Evolutionary conservation across 108 stramenopile species (phyloP).

Genomic region (Conticribra weissflogii): DNA sequence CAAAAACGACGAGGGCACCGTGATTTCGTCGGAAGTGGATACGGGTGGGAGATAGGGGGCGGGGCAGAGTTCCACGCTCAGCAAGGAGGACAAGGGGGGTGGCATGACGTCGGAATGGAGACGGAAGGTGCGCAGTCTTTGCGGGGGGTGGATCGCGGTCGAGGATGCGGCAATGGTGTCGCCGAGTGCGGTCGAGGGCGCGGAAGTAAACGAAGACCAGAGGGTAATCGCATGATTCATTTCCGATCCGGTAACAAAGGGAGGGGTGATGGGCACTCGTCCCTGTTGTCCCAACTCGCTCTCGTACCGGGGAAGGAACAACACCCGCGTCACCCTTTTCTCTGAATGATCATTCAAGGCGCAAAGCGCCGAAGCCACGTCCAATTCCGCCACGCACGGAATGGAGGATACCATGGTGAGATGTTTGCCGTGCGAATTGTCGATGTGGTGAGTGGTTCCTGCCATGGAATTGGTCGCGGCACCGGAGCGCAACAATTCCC

Average conservation of each 20-base stretch:
- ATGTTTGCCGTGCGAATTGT: too few relatives aligned
- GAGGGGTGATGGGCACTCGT: slow-evolving; percentile 51
- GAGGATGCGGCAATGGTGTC: too few relatives aligned
- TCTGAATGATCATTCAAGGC: background rate
- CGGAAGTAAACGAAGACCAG: slow-evolving; percentile 65
- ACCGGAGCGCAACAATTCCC: too few relatives aligned
- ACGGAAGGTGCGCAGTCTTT: slow-evolving; percentile 53
- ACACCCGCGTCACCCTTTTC: slow-evolving; percentile 26
- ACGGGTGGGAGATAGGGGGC: slow-evolving; percentile 48
- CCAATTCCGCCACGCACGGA: slow-evolving; percentile 11
- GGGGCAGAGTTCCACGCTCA: slow-evolving; percentile 61
- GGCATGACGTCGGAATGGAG: slow-evolving; percentile 28
- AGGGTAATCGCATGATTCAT: slow-evolving; percentile 64
- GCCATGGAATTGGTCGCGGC: too few relatives aligned
- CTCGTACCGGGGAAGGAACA: slow-evolving; percentile 70
- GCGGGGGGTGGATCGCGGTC: slow-evolving; percentile 25
- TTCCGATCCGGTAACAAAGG: slow-evolving; percentile 67
- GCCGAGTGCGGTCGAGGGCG: too few relatives aligned
- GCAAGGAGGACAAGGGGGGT: slow-evolving; percentile 35
- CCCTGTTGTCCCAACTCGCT: slow-evolving; percentile 10
- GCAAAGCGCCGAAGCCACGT: slow-evolving; percentile 2
- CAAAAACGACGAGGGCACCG: slow-evolving; percentile 65
- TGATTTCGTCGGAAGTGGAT: slow-evolving; percentile 27
- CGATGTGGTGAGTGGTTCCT: too few relatives aligned
- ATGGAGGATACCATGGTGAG: background rate